Percentiles rank a stretch among this genome's conserved stretches.
Evolutionary conservation across 73 alveolate species (phyloP).

Genomic region (Paramecium pentaurelia): DNA sequence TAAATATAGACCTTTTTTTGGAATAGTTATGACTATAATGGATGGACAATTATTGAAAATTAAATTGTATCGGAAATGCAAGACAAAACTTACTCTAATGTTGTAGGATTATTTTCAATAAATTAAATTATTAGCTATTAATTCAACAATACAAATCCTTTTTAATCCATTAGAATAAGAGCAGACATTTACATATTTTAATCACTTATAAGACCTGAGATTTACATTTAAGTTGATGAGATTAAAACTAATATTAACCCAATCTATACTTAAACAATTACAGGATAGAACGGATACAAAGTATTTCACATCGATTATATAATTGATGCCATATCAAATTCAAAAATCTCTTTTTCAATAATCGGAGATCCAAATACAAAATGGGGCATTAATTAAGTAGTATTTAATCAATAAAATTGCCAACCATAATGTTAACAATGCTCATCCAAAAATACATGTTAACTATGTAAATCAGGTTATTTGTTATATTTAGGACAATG

Average conservation of each 20-base stretch:
- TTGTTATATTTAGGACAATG: not conserved
- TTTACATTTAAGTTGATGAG: not conserved
- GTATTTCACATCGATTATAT: not conserved
- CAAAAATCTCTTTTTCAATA: not conserved
- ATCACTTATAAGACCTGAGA: not conserved
- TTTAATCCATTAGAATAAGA: not conserved
- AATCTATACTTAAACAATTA: not conserved
- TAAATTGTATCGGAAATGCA: not conserved
- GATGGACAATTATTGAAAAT: not conserved
- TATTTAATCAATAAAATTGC: not conserved
- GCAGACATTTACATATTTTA: not conserved
- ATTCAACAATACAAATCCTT: not conserved
- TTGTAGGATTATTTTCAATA: not conserved
- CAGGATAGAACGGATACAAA: not conserved
- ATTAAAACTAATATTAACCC: not conserved
- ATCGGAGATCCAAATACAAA: not conserved
- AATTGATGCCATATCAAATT: not conserved
- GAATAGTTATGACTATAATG: not conserved
- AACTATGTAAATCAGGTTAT: not conserved
- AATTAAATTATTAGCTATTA: not conserved
- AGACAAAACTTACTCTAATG: not conserved
- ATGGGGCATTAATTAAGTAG: not conserved
- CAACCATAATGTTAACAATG: not conserved
- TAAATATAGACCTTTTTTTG: not conserved
- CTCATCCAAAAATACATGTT: not conserved